phyloP scores from a whole-genome alignment of 2,329 filamentous ascomycete genomes.

The Botrytis pseudocinerea region DNA sequence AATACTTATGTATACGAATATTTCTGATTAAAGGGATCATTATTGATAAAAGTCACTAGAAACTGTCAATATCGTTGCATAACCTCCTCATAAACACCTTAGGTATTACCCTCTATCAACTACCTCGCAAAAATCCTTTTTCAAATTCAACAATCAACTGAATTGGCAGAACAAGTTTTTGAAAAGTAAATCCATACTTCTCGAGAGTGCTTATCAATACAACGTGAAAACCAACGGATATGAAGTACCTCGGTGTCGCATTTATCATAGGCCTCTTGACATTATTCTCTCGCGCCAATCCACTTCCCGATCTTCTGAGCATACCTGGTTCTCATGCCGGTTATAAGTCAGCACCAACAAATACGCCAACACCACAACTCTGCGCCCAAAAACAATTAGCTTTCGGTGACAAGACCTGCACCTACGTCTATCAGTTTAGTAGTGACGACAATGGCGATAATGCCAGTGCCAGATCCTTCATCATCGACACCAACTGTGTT shows the following conservation, averaged over 20 bases:
- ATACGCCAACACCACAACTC: constrained; percentile 1
- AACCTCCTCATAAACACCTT: background rate
- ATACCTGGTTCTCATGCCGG: background rate
- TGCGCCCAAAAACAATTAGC: background rate
- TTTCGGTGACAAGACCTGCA: background rate
- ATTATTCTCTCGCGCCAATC: background rate
- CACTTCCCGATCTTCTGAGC: background rate
- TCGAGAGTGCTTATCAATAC: background rate
- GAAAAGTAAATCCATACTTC: background rate
- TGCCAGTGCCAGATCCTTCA: background rate
- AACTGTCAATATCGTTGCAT: background rate
- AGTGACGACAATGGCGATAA: background rate
- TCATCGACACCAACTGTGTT: background rate
- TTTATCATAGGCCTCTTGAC: background rate
- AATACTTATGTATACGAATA: background rate
- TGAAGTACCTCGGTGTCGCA: background rate
- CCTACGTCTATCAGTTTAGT: background rate
- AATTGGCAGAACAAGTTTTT: background rate
- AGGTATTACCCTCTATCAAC: background rate
- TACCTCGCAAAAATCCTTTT: background rate
- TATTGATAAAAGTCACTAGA: background rate
- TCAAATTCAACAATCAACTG: background rate
- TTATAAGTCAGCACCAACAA: background rate
- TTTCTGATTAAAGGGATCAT: background rate
- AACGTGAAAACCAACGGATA: background rate